phyloP scores from a whole-genome alignment of 225 moss, liverwort and hornwort species.

The Rhytidiadelphus loreus region DNA sequence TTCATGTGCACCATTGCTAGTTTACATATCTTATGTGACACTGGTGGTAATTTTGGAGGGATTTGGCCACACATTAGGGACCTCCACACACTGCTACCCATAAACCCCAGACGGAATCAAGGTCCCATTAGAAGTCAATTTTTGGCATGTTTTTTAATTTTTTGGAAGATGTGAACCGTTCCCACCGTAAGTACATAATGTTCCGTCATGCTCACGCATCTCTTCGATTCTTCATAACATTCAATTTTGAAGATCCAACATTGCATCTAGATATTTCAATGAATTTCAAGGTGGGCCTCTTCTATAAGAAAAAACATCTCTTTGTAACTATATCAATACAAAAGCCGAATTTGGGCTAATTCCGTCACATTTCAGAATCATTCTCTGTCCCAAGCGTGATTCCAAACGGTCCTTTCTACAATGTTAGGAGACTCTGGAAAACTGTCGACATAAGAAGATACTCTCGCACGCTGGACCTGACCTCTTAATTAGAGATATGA shows the following conservation, averaged over 20 bases:
- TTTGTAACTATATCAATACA: background rate
- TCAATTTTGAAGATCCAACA: background rate
- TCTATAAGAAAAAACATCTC: too few relatives aligned
- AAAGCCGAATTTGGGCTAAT: background rate
- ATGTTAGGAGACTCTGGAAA: background rate
- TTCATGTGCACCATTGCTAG: background rate
- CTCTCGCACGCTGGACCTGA: background rate
- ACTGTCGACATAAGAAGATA: background rate
- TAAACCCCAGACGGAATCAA: too few relatives aligned
- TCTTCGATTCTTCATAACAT: too few relatives aligned
- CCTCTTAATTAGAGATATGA: background rate
- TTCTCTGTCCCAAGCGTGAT: background rate
- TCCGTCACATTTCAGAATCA: background rate
- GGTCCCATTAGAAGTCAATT: background rate
- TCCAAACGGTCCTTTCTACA: background rate
- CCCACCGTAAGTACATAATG: too few relatives aligned
- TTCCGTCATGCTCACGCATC: fast-evolving
- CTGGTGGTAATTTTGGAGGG: too few relatives aligned
- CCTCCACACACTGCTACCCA: too few relatives aligned
- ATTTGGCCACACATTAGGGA: too few relatives aligned
- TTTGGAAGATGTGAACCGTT: too few relatives aligned
- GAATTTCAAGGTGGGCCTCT: too few relatives aligned
- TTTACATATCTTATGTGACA: too few relatives aligned
- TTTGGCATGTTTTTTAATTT: background rate
- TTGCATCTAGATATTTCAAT: background rate